phyloP scores from a whole-genome alignment of 2,329 filamentous ascomycete species.

The Esteya vermicola region DNA sequence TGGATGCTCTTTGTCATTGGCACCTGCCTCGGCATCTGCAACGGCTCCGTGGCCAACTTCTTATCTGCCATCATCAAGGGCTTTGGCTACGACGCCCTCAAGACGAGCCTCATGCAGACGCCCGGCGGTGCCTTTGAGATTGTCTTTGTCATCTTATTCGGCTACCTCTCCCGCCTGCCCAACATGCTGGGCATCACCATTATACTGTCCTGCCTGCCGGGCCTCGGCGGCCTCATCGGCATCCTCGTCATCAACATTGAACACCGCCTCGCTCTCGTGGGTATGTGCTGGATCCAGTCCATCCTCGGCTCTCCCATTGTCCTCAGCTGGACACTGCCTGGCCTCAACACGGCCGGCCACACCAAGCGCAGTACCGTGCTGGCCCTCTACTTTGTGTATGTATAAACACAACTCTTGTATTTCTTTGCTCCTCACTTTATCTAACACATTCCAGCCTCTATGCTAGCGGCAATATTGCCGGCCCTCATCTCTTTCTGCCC shows the following conservation, averaged over 20 bases:
- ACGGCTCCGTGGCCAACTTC: slow-evolving; percentile 31
- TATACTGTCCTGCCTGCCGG: slow-evolving; percentile 11
- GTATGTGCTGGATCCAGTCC: slow-evolving; percentile 37
- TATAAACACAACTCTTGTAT: too few species aligned
- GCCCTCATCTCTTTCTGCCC: slow-evolving; percentile 9
- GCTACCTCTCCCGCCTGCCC: slow-evolving; percentile 28
- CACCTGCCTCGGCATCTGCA: slow-evolving; percentile 19
- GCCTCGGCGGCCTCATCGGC: slow-evolving; percentile 31
- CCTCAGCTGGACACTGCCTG: slow-evolving; percentile 35
- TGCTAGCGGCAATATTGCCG: slow-evolving; percentile 9
- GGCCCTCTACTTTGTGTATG: slow-evolving; percentile 25
- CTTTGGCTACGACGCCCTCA: slow-evolving; percentile 20
- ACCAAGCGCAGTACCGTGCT: slow-evolving; percentile 35
- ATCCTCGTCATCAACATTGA: slow-evolving; percentile 30
- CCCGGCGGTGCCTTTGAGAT: slow-evolving; percentile 22
- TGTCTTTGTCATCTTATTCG: slow-evolving; percentile 17
- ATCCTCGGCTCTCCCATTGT: slow-evolving; percentile 34
- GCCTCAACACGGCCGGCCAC: slow-evolving; percentile 31
- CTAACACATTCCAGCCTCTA: background rate
- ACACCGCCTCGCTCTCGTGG: slow-evolving; percentile 32
- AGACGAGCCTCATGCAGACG: slow-evolving; percentile 25
- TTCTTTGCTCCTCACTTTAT: background rate
- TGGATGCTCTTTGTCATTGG: slow-evolving; percentile 16
- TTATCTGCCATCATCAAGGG: slow-evolving; percentile 23
- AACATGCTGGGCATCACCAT: slow-evolving; percentile 18